phyloP scores from a whole-genome alignment of 768 basidiomycete species.

The Phanerochaete carnosa region DNA sequence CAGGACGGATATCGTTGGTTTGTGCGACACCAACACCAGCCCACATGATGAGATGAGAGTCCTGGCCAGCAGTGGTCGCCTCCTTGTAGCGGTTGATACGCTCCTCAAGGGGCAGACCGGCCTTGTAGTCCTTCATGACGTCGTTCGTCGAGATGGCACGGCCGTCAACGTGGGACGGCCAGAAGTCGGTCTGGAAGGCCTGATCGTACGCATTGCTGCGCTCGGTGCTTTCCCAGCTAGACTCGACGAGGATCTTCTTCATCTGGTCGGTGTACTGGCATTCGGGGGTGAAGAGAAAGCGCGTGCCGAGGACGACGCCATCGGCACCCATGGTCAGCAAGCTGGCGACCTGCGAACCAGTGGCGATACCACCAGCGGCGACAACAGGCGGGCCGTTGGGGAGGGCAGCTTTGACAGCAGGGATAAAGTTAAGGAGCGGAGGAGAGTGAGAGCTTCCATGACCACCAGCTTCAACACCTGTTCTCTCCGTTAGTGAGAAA shows the following conservation, averaged over 20 bases:
- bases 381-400: constrained; percentile 50
- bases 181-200: constrained; percentile 29
- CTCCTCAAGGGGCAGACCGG: constrained; percentile 14
- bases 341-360: constrained; percentile 62
- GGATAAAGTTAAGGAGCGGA: constrained; percentile 60
- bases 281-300: constrained; percentile 70
- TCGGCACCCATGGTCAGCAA: constrained; percentile 65
- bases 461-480: constrained; percentile 80
- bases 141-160: constrained; percentile 50
- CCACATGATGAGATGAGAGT: constrained; percentile 17
- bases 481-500: background rate
- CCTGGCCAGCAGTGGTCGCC: constrained; percentile 7
- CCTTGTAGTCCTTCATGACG: constrained; percentile 47
- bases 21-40: constrained; percentile 16
- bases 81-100: constrained; percentile 13
- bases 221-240: constrained; percentile 23
- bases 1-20: constrained; percentile 13
- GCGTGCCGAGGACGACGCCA: constrained; percentile 72
- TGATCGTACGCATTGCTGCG: constrained; percentile 34
- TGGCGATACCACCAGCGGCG: constrained; percentile 72
- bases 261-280: constrained; percentile 36
- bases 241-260: constrained; percentile 32
- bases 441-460: constrained; percentile 61
- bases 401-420: constrained; percentile 47
- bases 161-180: constrained; percentile 36